Percentiles rank a stretch among this genome's conserved stretches.
These are phyloP conservation scores for Graphiopsis chlorocephala DNA, from an alignment of 2,329 filamentous ascomycete species.

Conservation along the genomic window DNA sequence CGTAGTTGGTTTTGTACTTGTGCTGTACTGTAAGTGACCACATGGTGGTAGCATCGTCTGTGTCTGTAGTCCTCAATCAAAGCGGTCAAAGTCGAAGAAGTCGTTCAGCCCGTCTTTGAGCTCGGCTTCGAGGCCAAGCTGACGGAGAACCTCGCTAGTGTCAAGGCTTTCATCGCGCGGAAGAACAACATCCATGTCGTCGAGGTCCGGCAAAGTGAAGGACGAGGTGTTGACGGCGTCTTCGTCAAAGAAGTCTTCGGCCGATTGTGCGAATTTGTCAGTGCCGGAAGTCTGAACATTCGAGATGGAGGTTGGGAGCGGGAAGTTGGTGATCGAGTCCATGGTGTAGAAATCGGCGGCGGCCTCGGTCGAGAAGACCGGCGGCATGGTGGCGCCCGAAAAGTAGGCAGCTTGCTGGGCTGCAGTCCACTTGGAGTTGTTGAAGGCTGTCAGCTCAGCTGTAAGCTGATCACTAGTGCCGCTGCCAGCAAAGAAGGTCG, in stretches of 20 bases:
- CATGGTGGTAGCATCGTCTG: no score
- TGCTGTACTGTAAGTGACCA: no score
- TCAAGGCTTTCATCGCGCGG: background rate
- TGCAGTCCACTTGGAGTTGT: background rate
- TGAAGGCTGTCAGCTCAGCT: background rate
- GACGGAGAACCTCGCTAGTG: slow-evolving; percentile 3
- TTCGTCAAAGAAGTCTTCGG: background rate
- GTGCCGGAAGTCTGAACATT: background rate
- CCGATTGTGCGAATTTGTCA: background rate
- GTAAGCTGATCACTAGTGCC: background rate
- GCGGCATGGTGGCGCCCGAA: background rate
- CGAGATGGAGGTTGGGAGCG: background rate
- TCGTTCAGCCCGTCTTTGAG: background rate
- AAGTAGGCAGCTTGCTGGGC: background rate
- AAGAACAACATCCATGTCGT: background rate
- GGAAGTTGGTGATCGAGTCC: background rate
- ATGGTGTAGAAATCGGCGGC: background rate
- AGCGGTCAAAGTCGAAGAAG: slow-evolving; percentile 6
- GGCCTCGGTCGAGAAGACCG: background rate
- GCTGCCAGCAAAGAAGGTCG: background rate
- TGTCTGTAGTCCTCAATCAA: no score
- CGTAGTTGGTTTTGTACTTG: no score
- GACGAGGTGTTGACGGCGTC: background rate
- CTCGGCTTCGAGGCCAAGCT: background rate
- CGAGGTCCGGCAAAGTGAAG: background rate